Conservation (phyloP, 805 yeast species). For the Ogataea ganodermae region DNA sequence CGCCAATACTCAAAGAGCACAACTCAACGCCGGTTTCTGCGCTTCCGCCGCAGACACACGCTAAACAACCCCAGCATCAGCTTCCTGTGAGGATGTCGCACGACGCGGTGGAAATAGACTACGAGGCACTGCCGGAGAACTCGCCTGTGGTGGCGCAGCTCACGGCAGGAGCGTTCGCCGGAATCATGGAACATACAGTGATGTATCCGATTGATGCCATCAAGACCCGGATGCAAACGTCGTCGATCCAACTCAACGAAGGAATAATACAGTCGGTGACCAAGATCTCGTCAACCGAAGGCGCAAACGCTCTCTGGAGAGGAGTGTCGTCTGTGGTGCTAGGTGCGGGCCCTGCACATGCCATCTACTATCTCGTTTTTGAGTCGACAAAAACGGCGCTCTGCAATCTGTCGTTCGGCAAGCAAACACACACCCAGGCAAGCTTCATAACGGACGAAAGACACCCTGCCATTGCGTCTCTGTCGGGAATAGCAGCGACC, state of each 20-base stretch:
- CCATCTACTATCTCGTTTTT: constrained; percentile 92
- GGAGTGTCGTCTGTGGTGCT: constrained; percentile 89
- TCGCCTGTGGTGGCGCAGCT: constrained; percentile 83
- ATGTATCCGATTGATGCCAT: constrained; percentile 97
- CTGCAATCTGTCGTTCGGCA: constrained; percentile 36
- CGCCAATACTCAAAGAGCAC: constrained; percentile 13
- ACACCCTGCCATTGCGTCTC: constrained; percentile 80
- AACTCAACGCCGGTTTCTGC: constrained; percentile 7
- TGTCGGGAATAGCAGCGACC: constrained; percentile 91
- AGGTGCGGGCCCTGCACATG: constrained; percentile 99
- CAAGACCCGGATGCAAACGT: constrained; percentile 90
- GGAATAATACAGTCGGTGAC: constrained; percentile 69
- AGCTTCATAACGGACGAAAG: constrained; percentile 58
- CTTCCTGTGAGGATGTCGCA: constrained; percentile 20
- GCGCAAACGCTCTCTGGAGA: constrained; percentile 86
- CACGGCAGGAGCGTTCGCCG: constrained; percentile 97
- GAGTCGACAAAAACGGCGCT: constrained; percentile 72
- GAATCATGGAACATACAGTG: constrained; percentile 96
- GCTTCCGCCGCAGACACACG: constrained; percentile 2
- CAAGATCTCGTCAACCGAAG: constrained; percentile 82
- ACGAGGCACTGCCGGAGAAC: constrained; percentile 87
- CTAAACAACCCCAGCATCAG: constrained; percentile 5
- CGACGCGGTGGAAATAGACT: constrained; percentile 61
- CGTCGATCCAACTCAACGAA: constrained; percentile 29
- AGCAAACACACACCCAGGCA: constrained; percentile 25